Conservation (phyloP, 2,329 filamentous ascomycete species). For the Pseudogymnoascus pannorum region DNA sequence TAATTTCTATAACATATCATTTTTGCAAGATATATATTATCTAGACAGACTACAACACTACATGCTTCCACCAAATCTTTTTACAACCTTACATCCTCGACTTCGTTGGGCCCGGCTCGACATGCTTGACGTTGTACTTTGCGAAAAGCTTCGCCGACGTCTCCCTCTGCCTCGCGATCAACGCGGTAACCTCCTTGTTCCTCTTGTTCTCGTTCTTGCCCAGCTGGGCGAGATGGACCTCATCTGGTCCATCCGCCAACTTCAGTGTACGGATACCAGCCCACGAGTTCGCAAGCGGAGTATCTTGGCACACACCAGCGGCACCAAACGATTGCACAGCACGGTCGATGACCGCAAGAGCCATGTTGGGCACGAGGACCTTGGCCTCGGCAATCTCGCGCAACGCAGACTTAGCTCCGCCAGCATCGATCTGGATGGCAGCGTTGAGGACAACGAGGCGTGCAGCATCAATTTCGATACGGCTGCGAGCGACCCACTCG, state of each 20-base stretch:
- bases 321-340: slow-evolving; percentile 90
- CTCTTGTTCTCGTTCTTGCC: slow-evolving; percentile 73
- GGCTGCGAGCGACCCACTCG: slow-evolving; percentile 86
- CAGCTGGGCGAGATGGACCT: slow-evolving; percentile 83
- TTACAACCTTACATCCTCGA: slow-evolving; percentile 9
- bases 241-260: slow-evolving; percentile 89
- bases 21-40: background rate
- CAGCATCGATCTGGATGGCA: slow-evolving; percentile 86
- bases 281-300: slow-evolving; percentile 81
- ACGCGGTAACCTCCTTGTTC: slow-evolving; percentile 51
- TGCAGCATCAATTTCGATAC: slow-evolving; percentile 89
- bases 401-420: slow-evolving; percentile 80
- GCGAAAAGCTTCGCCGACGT: slow-evolving; percentile 60
- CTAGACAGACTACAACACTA: slow-evolving; percentile 1
- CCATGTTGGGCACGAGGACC: slow-evolving; percentile 76
- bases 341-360: slow-evolving; percentile 83
- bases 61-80: background rate
- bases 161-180: slow-evolving; percentile 56
- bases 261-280: slow-evolving; percentile 72
- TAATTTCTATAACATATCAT: background rate
- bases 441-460: slow-evolving; percentile 89
- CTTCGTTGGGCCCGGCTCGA: slow-evolving; percentile 21
- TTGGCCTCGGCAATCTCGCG: slow-evolving; percentile 95
- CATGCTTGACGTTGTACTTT: slow-evolving; percentile 43
- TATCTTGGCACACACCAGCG: slow-evolving; percentile 89